A percentile compares a stretch with the other conserved stretches of the same genome.
These are phyloP conservation scores for Cercospora citrullina DNA, from an alignment of 2,329 filamentous ascomycete genomes.

Conservation along the genomic window DNA sequence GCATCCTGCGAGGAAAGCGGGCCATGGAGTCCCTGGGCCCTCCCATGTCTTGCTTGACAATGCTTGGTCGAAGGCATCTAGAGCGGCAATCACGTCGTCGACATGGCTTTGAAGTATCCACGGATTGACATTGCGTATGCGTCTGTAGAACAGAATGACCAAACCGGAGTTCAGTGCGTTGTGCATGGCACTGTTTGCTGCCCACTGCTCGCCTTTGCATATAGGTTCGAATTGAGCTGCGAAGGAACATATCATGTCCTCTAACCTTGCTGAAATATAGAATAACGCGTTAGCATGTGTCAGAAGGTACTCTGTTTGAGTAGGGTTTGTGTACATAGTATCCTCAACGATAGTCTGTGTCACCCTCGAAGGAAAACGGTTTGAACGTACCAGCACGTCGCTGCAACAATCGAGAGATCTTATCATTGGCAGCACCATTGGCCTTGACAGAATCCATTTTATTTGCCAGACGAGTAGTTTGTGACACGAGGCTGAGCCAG, in stretches of 20 bases:
- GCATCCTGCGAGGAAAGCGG: conserved; percentile 45
- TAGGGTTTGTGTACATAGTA: not conserved
- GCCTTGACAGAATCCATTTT: conserved; percentile 11
- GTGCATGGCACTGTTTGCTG: conserved; percentile 38
- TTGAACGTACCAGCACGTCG: conserved; percentile 3
- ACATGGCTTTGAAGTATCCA: conserved; percentile 44
- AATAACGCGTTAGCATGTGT: not conserved
- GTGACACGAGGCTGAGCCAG: conserved; percentile 48
- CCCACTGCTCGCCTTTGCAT: not conserved
- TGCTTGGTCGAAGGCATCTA: conserved; percentile 36
- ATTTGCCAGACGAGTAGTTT: conserved; percentile 46
- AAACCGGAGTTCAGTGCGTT: conserved; percentile 44
- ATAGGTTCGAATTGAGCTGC: conserved; percentile 9
- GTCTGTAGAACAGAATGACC: conserved; percentile 47
- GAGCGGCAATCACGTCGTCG: conserved; percentile 38
- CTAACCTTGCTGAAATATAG: conserved; percentile 1
- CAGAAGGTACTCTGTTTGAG: too few species aligned
- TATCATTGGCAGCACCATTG: not conserved
- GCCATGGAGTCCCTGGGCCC: conserved; percentile 40
- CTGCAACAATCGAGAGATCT: not conserved
- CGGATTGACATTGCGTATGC: conserved; percentile 44
- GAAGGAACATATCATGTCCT: conserved; percentile 20
- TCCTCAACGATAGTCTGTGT: not conserved
- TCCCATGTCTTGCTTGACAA: conserved; percentile 30
- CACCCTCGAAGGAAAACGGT: not conserved